Evolutionary conservation across 225 moss, liverwort and hornwort genomes (phyloP), one percentile per base, ranked within the genome.

Genomic region (Physcomitrellopsis africana): DNA sequence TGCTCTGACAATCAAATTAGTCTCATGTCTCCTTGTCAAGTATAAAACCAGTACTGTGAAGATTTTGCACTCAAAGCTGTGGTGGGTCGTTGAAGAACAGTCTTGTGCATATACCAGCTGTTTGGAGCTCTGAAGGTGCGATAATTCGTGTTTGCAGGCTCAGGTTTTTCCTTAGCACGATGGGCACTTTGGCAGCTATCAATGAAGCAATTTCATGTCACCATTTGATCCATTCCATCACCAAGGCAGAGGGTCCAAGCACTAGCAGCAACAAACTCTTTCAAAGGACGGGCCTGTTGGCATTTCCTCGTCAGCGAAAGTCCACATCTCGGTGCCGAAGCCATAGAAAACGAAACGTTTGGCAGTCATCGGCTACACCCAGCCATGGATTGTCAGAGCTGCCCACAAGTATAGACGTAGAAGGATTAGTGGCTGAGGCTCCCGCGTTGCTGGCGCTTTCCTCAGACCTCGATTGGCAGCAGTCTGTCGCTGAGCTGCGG

Each of bases 401-500:
- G 5, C 24, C 79, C 10, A 32, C 85, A 44, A 37, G 48, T 32
- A 76, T 89, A 23, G 83, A 86, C 37, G 60, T 79, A 17, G 86
- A 86, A 53, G 79, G 80, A 17, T 73, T 99, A 67, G 90, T 83
- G 57, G 85, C 76, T 19, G 93, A 93, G 77, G 72, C 89, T 13
- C 90, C 95, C 14, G 10, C 66, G 9, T 70, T 99, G 72, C 66
- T 93, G 16, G 92, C 85, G 23, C 79, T 93, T 8, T 91, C 92
- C 65, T 85, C 87, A 11, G 99, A 99, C 69, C 65, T 99, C 46
- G 88, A 99, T 70, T 95, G 93, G 93, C 80, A 84, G 70, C 79
- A 67, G 66, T 85, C 90, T 46, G 89, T 77, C 47, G 74, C 71
- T 18, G 90, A 89, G 65, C 76, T 99, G 65, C 94, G 90, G 41